Percentiles rank a stretch among this genome's conserved stretches.
Evolutionary conservation across 148 eudicot species (phyloP).

Genomic region (Drosera capensis): DNA sequence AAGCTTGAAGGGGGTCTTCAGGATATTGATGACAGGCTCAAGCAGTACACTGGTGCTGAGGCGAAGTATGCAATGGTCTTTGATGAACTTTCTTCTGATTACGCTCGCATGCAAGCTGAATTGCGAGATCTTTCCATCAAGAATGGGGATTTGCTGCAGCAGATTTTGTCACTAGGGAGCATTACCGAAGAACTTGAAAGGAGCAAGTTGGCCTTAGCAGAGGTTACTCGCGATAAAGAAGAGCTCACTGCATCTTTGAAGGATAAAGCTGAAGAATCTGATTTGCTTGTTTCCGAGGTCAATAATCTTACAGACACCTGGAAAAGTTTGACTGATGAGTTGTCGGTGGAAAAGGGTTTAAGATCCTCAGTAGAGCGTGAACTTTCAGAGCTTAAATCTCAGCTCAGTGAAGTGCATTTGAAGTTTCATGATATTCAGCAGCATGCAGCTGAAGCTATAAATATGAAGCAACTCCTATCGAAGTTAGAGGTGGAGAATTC

Average conservation of each 20-base stretch:
- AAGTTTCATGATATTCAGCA: constrained; percentile 16
- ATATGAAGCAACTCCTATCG: constrained; percentile 19
- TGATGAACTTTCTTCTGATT: constrained; percentile 41
- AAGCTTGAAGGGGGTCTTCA: constrained; percentile 52
- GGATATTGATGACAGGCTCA: constrained; percentile 33
- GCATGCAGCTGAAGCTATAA: constrained; percentile 18
- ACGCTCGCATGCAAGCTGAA: constrained; percentile 36
- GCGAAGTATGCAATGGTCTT: constrained; percentile 26
- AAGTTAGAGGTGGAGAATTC: constrained; percentile 19
- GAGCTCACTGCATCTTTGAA: constrained; percentile 23
- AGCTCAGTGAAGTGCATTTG: constrained; percentile 21
- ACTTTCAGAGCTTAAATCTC: constrained; percentile 21
- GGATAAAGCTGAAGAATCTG: constrained; percentile 32
- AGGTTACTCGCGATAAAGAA: constrained; percentile 41
- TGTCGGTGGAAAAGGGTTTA: constrained; percentile 29
- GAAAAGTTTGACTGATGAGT: constrained; percentile 39
- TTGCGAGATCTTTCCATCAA: constrained; percentile 39
- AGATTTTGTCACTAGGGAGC: constrained; percentile 29
- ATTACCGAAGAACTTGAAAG: constrained; percentile 42
- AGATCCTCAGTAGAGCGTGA: constrained; percentile 33
- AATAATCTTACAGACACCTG: constrained; percentile 31
- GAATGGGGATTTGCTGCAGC: constrained; percentile 34
- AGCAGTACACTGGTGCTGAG: constrained; percentile 38
- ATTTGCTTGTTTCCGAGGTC: constrained; percentile 37
- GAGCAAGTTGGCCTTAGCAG: constrained; percentile 22